Conservation (phyloP, 2,329 filamentous ascomycete species). For the Aspergillus costaricaensis region DNA sequence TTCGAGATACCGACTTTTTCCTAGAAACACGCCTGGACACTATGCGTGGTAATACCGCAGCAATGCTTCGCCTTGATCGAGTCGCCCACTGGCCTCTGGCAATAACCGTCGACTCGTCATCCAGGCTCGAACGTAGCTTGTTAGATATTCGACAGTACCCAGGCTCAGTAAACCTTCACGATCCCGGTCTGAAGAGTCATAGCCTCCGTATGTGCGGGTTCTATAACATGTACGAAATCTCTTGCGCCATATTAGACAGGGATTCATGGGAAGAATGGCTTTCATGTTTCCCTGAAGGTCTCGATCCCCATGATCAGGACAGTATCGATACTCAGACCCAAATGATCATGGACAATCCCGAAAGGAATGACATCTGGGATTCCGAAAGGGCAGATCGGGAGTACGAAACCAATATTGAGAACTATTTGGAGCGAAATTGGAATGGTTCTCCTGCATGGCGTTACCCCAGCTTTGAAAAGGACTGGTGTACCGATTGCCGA, state of each 20-base stretch:
- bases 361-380: no score
- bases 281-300: neutral
- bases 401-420: neutral
- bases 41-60: neutral
- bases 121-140: neutral
- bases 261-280: neutral
- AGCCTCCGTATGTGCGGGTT: neutral
- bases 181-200: neutral
- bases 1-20: slow-evolving; percentile 7
- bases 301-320: neutral
- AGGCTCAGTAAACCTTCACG: neutral
- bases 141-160: neutral
- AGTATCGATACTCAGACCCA: neutral
- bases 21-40: neutral
- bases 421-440: neutral
- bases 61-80: neutral
- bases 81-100: neutral
- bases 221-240: neutral
- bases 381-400: neutral
- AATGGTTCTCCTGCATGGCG: neutral
- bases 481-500: neutral
- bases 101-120: fast-evolving
- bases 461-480: neutral
- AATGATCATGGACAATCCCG: no score
- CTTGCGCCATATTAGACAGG: neutral